Base-by-base conservation (phyloP, 208 protist genomes). In the Wallacemonas sp. region DNA sequence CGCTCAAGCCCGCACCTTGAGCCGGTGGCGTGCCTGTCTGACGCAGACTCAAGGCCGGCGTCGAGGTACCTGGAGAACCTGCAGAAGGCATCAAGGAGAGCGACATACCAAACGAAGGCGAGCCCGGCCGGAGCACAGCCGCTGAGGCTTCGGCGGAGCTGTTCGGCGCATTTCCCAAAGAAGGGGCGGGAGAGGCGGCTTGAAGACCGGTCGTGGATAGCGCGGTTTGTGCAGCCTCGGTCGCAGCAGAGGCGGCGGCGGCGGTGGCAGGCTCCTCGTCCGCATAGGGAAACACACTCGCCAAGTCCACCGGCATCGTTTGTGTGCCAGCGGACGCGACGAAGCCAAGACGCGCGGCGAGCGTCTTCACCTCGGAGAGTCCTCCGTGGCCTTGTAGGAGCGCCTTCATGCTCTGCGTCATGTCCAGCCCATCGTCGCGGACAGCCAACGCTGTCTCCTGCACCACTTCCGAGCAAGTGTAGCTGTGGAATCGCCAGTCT, bases 401-500 rank as follows among this genome's bases (percentile, higher is more conserved):
- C 3, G 51, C 51, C 51, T 33, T 39, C n/a, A 58, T n/a, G 19
- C 28, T 58, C 51, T 58, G 51, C 15, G 28, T 39, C 15, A 58
- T 22, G 19, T 58, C 51, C 30, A 58, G 24, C 17, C 14, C 41
- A 11, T 6, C 51, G 17, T 0, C 41, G 30, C 0, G 19, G 8
- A 3, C 41, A 26, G 36, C 36, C 36, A 14, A 41, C 5, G 24
- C n/a, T 11, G 28, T 58, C 30, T 9, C 24, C 8, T 38, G 5
- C 51, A 6, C 17, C n/a, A 22, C 28, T 6, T 2, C 51, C n/a
- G 28, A 14, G 28, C 51, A 58, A 8, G 26, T 21, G 51, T 58
- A 58, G 51, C 51, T 26, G 22, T 58, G 51, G 51, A 8, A 46
- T 3, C 41, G 34, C 70, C 70, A 76, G 51, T 76, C 70, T 1